Evolutionary conservation across 441 rosid genomes (phyloP).

Genomic region (Pelargonium australe): DNA sequence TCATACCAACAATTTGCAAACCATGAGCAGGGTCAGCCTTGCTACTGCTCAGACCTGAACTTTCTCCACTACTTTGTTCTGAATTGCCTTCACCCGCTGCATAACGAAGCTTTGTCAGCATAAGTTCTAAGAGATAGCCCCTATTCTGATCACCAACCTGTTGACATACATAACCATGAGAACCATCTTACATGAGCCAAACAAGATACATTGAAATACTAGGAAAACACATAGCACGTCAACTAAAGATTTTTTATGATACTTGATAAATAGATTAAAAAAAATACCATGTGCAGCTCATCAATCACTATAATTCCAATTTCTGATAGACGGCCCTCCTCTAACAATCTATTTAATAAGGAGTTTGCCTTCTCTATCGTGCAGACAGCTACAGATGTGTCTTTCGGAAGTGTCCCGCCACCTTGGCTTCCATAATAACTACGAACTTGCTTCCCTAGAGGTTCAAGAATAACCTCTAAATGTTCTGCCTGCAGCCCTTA

Average conservation of each 20-base stretch:
- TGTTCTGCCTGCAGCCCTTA: constrained; percentile 73
- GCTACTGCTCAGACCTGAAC: constrained; percentile 77
- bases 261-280: constrained; percentile 13
- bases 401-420: constrained; percentile 96
- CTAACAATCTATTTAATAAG: constrained; percentile 78
- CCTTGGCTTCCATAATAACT: constrained; percentile 97
- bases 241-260: constrained; percentile 12
- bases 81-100: constrained; percentile 92
- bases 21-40: constrained; percentile 76
- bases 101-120: constrained; percentile 95
- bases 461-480: constrained; percentile 84
- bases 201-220: constrained; percentile 13
- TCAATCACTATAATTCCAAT: constrained; percentile 94
- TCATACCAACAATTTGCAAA: constrained; percentile 97
- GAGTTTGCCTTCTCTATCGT: constrained; percentile 98
- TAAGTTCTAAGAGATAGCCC: constrained; percentile 95
- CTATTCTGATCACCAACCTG: constrained; percentile 96
- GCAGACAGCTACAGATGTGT: constrained; percentile 94
- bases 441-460: constrained; percentile 86
- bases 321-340: constrained; percentile 93
- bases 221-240: constrained; percentile 17
- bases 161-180: constrained; percentile 26
- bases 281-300: constrained; percentile 92
- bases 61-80: constrained; percentile 79
- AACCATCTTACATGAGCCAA: constrained; percentile 13